Evolutionary conservation across 345 rosid genomes (phyloP).

Genomic region (Adansonia digitata): DNA sequence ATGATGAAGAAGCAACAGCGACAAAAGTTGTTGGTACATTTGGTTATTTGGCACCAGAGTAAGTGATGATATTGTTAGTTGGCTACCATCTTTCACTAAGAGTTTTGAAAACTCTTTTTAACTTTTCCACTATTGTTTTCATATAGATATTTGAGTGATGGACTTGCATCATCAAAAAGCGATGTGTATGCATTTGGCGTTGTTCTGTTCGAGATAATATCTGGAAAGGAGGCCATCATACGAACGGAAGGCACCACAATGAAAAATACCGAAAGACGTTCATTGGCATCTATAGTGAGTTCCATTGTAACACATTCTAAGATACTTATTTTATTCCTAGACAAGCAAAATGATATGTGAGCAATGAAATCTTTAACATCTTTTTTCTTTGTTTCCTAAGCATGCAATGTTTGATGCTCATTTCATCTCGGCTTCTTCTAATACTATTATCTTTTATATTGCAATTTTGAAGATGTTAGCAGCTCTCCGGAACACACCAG

Average conservation of each 20-base stretch:
- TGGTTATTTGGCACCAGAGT: conserved; percentile 98
- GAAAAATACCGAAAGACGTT: conserved; percentile 78
- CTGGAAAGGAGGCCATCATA: conserved; percentile 85
- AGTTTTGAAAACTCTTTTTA: not conserved
- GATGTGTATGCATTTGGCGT: conserved; percentile 97
- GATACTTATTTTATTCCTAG: not conserved
- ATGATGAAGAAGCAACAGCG: conserved; percentile 73
- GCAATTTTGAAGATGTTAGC: conserved; percentile 61
- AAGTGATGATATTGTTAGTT: conserved; percentile 26
- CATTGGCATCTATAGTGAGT: conserved; percentile 80
- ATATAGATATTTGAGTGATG: conserved; percentile 76
- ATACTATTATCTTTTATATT: not conserved
- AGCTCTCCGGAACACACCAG: conserved; percentile 63
- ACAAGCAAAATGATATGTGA: not conserved
- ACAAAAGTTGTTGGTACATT: conserved; percentile 97
- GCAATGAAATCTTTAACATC: not conserved
- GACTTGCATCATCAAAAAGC: conserved; percentile 81
- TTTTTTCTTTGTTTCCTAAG: not conserved
- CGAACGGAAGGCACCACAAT: conserved; percentile 50
- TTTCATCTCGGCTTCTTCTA: not conserved
- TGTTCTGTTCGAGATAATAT: conserved; percentile 80
- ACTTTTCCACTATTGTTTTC: conserved; percentile 8
- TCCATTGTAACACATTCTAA: conserved; percentile 7
- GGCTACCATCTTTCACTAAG: not conserved
- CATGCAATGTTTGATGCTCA: not conserved